Conservation (phyloP, 192 early-diverging fungal species). For the Linnemannia zychae region DNA sequence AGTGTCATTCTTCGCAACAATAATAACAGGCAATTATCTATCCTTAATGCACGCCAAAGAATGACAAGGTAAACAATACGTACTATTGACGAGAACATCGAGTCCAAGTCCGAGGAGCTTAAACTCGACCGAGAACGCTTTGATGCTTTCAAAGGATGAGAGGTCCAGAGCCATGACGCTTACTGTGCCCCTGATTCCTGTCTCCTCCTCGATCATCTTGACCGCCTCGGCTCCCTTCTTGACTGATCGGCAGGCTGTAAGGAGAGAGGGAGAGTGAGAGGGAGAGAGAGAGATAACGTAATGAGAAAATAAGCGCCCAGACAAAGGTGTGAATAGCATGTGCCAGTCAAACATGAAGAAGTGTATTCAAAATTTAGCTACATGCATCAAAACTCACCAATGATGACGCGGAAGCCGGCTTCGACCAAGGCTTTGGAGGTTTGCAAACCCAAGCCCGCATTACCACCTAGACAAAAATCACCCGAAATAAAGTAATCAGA, state of each 20-base stretch:
- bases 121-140: background rate
- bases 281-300: background rate
- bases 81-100: constrained; percentile 25
- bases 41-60: too few relatives aligned
- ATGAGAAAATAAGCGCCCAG: background rate
- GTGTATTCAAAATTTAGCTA: background rate
- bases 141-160: constrained; percentile 12
- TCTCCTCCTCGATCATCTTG: background rate
- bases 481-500: background rate
- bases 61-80: background rate
- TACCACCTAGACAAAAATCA: constrained; percentile 7
- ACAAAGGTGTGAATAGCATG: background rate
- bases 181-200: background rate
- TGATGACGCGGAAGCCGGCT: constrained; percentile 9
- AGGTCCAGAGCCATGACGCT: constrained; percentile 6
- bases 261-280: background rate
- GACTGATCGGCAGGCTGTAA: constrained; percentile 9
- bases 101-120: background rate
- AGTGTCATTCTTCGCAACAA: constrained; percentile 5
- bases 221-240: constrained; percentile 13
- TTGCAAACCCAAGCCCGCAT: constrained; percentile 15
- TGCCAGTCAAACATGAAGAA: background rate
- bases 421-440: constrained; percentile 16
- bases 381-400: background rate
- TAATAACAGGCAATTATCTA: too few relatives aligned